Conservation (phyloP, 192 early-diverging fungal species). For the Backusella liffmaniae region DNA sequence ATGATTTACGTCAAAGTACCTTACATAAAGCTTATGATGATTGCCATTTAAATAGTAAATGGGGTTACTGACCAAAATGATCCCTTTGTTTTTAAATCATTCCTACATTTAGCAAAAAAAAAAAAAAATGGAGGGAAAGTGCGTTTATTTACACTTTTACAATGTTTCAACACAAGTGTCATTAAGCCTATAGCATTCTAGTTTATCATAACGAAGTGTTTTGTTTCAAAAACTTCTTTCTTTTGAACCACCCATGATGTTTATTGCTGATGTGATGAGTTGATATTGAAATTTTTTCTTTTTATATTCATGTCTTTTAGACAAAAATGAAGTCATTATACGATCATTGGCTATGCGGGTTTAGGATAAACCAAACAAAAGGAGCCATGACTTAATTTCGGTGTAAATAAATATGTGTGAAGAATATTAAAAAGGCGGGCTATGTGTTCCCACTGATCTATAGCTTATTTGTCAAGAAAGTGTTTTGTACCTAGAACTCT, state of each 20-base stretch:
- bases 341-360: not conserved
- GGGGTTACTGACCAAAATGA: not conserved
- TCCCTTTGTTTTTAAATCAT: not conserved
- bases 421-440: not conserved
- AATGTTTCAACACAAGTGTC: not conserved
- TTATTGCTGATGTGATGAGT: not conserved
- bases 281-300: not conserved
- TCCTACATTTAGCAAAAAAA: no score
- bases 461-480: not conserved
- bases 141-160: not conserved
- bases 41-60: not conserved
- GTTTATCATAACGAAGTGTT: constrained; percentile 9
- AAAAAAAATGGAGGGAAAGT: not conserved
- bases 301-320: not conserved
- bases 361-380: not conserved
- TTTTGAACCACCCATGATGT: not conserved
- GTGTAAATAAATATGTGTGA: not conserved
- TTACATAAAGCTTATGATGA: not conserved
- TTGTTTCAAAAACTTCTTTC: not conserved
- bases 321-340: not conserved
- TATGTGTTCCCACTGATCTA: not conserved
- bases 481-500: not conserved
- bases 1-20: not conserved
- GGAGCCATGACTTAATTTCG: not conserved
- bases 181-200: not conserved